phyloP scores from a whole-genome alignment of 495 filamentous ascomycete genomes.

The Cercophora samala region DNA sequence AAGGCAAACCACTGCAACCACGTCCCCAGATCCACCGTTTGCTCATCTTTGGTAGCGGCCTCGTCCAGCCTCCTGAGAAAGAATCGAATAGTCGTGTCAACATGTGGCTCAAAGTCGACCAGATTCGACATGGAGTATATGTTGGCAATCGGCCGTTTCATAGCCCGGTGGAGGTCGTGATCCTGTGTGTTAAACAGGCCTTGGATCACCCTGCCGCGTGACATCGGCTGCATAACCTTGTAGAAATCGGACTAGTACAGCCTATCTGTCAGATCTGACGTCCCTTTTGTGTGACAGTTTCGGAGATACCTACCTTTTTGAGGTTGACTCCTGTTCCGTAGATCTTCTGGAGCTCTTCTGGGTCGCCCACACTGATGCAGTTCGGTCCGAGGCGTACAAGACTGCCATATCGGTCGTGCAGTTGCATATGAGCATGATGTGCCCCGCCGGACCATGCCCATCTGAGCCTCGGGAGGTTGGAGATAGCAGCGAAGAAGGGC shows the following conservation, averaged over 20 bases:
- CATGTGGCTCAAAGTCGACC: conserved; percentile 18
- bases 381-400: conserved; percentile 53
- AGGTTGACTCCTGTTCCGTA: conserved; percentile 30
- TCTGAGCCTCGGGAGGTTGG: conserved; percentile 12
- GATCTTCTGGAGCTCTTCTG: conserved; percentile 32
- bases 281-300: neutral
- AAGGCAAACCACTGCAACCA: conserved; percentile 29
- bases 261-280: neutral
- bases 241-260: conserved; percentile 19
- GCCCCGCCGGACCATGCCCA: conserved; percentile 15
- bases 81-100: conserved; percentile 16
- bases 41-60: neutral
- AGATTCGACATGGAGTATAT: conserved; percentile 22
- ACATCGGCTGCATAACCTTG: conserved; percentile 18
- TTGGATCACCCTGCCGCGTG: conserved; percentile 18
- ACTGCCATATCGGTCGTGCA: conserved; percentile 47
- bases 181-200: conserved; percentile 27
- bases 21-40: conserved; percentile 12
- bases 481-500: conserved; percentile 14
- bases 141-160: conserved; percentile 17
- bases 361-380: conserved; percentile 42
- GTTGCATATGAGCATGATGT: conserved; percentile 13
- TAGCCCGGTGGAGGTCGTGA: conserved; percentile 21
- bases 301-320: conserved; percentile 21
- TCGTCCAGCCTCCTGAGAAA: conserved; percentile 16